Conservation (phyloP, 768 basidiomycete species). For the Erythrobasidium yunnanense region DNA sequence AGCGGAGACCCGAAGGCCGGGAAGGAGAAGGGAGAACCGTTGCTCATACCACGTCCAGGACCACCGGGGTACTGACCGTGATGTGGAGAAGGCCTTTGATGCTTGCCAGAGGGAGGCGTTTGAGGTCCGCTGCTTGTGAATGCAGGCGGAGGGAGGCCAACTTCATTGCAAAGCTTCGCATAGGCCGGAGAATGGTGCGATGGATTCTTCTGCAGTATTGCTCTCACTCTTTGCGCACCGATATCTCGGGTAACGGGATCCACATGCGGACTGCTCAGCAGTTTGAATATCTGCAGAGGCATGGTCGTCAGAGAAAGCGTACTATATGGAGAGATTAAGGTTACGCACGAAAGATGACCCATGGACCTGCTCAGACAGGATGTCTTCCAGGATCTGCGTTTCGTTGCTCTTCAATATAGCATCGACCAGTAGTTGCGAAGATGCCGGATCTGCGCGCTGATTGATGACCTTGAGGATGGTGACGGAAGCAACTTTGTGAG, state of each 20-base stretch:
- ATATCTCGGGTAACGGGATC: background rate
- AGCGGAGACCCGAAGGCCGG: constrained; percentile 22
- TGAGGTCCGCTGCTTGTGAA: background rate
- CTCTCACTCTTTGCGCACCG: background rate
- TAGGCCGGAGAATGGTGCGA: constrained; percentile 22
- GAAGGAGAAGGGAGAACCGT: constrained; percentile 1
- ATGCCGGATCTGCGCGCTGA: constrained; percentile 84
- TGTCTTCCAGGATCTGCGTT: constrained; percentile 84
- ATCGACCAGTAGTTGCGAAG: constrained; percentile 72
- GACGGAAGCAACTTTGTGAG: constrained; percentile 90
- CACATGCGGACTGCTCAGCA: constrained; percentile 6
- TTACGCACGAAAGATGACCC: constrained; percentile 32
- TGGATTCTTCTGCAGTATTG: constrained; percentile 5
- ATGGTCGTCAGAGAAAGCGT: too few species aligned
- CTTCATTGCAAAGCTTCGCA: constrained; percentile 23
- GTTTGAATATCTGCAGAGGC: constrained; percentile 13
- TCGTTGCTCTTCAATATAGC: constrained; percentile 80
- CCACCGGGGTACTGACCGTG: background rate
- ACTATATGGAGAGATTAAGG: background rate
- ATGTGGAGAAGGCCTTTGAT: background rate
- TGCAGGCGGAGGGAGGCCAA: background rate
- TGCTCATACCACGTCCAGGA: background rate
- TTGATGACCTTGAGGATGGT: constrained; percentile 93
- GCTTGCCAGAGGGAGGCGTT: background rate
- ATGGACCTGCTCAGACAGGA: constrained; percentile 81